Evolutionary conservation across 2,329 filamentous ascomycete species (phyloP).

Genomic region (Apiospora koreana): DNA sequence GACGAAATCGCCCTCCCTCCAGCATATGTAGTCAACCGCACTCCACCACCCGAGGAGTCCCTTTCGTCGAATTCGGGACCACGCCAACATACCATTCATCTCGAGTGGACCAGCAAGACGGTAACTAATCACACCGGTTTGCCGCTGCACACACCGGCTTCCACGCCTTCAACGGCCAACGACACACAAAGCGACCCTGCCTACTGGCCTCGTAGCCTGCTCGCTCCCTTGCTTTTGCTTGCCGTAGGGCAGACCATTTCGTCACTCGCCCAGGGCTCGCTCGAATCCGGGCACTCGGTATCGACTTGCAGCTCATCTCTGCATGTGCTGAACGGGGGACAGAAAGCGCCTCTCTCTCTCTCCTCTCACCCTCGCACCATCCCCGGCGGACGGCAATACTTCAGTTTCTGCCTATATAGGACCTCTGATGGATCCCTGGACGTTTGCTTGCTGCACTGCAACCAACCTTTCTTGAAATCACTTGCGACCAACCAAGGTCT

Average conservation of each 20-base stretch:
- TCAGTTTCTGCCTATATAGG: background rate
- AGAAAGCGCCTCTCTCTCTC: background rate
- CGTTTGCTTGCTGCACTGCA: slow-evolving; percentile 5
- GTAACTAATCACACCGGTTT: slow-evolving; percentile 12
- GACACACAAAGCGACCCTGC: background rate
- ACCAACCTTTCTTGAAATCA: background rate
- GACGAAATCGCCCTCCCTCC: background rate
- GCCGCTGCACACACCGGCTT: slow-evolving; percentile 3
- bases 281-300: slow-evolving; percentile 12
- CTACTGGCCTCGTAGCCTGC: background rate
- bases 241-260: slow-evolving; percentile 1
- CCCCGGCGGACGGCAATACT: background rate
- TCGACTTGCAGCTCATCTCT: background rate
- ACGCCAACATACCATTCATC: background rate
- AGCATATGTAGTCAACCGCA: slow-evolving; percentile 6
- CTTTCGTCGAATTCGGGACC: background rate
- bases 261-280: background rate
- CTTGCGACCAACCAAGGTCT: background rate
- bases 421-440: background rate
- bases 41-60: background rate
- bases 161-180: slow-evolving; percentile 3
- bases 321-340: background rate
- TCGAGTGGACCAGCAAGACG: slow-evolving; percentile 1
- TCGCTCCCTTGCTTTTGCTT: slow-evolving; percentile 4
- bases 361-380: background rate